Evolutionary conservation across 164 flowering plant species (phyloP).

Genomic region (Buxus sempervirens): DNA sequence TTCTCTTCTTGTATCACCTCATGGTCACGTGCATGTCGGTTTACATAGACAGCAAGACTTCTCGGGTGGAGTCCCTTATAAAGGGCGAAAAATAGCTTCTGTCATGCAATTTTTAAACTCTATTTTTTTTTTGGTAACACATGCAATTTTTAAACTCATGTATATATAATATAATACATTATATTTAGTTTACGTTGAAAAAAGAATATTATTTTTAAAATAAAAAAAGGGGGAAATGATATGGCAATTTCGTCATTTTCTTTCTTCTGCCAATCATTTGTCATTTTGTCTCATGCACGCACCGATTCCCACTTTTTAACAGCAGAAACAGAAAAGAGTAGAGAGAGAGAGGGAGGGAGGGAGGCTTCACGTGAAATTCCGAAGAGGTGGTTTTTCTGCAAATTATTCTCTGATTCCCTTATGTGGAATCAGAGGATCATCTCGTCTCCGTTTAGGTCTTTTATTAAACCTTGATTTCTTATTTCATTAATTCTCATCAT

Average conservation of each 20-base stretch:
- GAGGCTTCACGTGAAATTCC: background rate
- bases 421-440: constrained; percentile 54
- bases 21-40: no score
- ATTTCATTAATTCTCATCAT: background rate
- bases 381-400: constrained; percentile 4
- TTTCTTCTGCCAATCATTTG: constrained; percentile 3
- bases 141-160: no score
- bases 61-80: no score
- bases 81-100: no score
- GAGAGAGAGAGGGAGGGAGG: constrained; percentile 6
- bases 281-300: constrained; percentile 9
- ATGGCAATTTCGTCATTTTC: constrained; percentile 13
- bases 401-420: constrained; percentile 57
- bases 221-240: no score
- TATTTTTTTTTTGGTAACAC: no score
- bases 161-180: no score
- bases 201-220: no score
- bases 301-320: constrained; percentile 9
- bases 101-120: no score
- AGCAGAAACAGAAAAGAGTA: constrained; percentile 1
- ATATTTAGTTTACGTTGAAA: no score
- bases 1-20: no score
- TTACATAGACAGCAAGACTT: no score
- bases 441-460: background rate
- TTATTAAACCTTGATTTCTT: background rate